A percentile compares a stretch with the other conserved stretches of the same genome.
phyloP scores from a whole-genome alignment of 2,329 filamentous ascomycete species.

The Fusarium duplospermum region DNA sequence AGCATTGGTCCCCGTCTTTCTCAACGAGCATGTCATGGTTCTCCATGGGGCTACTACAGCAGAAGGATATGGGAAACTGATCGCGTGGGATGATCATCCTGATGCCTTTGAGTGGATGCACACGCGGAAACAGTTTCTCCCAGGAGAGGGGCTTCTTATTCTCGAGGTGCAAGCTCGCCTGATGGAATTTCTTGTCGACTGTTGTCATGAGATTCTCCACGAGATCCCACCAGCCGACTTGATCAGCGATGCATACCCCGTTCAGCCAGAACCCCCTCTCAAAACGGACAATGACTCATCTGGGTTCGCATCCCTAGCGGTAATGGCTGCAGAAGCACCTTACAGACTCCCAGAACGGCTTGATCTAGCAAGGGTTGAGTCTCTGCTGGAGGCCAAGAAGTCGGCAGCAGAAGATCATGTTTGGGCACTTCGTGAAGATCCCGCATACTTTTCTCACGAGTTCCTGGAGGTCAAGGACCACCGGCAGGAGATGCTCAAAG shows the following conservation, averaged over 20 bases:
- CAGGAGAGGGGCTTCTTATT: slow-evolving; percentile 60
- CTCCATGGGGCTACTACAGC: slow-evolving; percentile 45
- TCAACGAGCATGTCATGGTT: slow-evolving; percentile 50
- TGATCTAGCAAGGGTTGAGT: slow-evolving; percentile 58
- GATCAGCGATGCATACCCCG: slow-evolving; percentile 38
- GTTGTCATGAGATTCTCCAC: slow-evolving; percentile 60
- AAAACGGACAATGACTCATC: slow-evolving; percentile 44
- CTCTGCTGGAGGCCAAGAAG: slow-evolving; percentile 56
- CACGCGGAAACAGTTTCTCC: slow-evolving; percentile 51
- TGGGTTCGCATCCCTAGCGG: slow-evolving; percentile 53
- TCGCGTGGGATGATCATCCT: slow-evolving; percentile 48
- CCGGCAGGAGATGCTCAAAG: slow-evolving; percentile 53
- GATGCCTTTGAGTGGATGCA: slow-evolving; percentile 53
- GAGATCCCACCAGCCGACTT: slow-evolving; percentile 55
- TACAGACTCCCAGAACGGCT: slow-evolving; percentile 62
- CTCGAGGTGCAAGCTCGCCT: slow-evolving; percentile 64
- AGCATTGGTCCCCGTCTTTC: slow-evolving; percentile 43
- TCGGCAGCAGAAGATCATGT: slow-evolving; percentile 64
- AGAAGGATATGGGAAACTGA: slow-evolving; percentile 51
- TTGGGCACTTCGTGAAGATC: slow-evolving; percentile 68
- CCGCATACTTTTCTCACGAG: slow-evolving; percentile 63
- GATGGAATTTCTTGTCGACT: slow-evolving; percentile 61
- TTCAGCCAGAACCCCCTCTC: slow-evolving; percentile 53
- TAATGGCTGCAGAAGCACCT: slow-evolving; percentile 61
- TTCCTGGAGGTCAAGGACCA: slow-evolving; percentile 60